Conservation (phyloP, 2,329 filamentous ascomycete species). For the Zymoseptoria passerinii region DNA sequence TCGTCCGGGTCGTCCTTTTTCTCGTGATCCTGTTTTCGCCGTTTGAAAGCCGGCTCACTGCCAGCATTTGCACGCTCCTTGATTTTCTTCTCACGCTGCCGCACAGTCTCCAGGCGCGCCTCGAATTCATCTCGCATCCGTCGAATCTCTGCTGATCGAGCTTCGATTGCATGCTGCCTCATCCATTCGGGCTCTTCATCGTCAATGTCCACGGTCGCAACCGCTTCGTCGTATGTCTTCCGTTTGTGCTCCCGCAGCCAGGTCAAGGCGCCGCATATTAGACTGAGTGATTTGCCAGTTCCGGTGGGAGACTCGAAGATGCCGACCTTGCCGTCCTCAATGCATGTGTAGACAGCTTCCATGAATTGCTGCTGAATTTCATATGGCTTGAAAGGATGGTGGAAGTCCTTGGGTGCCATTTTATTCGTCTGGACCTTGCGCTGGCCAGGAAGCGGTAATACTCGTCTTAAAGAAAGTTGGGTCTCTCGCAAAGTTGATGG, state of each 20-base stretch:
- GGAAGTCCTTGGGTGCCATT: slow-evolving; percentile 50
- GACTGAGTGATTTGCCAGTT: slow-evolving; percentile 75
- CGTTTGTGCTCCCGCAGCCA: slow-evolving; percentile 83
- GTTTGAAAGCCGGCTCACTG: slow-evolving; percentile 43
- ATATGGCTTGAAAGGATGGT: slow-evolving; percentile 83
- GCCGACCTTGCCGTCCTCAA: slow-evolving; percentile 71
- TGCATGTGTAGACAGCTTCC: slow-evolving; percentile 68
- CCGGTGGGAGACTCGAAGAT: slow-evolving; percentile 94
- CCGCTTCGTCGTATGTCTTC: slow-evolving; percentile 46
- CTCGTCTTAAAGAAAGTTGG: background rate
- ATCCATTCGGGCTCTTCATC: slow-evolving; percentile 80
- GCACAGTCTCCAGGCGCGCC: slow-evolving; percentile 56
- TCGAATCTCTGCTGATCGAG: slow-evolving; percentile 59
- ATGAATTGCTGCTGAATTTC: slow-evolving; percentile 84
- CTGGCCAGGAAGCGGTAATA: background rate
- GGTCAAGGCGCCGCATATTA: slow-evolving; percentile 81
- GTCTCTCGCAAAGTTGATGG: background rate
- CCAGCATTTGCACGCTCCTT: slow-evolving; percentile 39
- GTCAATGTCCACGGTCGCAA: slow-evolving; percentile 40
- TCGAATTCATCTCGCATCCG: slow-evolving; percentile 66
- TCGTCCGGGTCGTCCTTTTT: slow-evolving; percentile 44
- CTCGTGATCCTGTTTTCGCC: slow-evolving; percentile 30
- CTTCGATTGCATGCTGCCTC: slow-evolving; percentile 62
- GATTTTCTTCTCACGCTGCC: slow-evolving; percentile 53
- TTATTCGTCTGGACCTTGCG: background rate